Evolutionary conservation across 179 eudicot genomes (phyloP).

Genomic region (Beta corolliflora): DNA sequence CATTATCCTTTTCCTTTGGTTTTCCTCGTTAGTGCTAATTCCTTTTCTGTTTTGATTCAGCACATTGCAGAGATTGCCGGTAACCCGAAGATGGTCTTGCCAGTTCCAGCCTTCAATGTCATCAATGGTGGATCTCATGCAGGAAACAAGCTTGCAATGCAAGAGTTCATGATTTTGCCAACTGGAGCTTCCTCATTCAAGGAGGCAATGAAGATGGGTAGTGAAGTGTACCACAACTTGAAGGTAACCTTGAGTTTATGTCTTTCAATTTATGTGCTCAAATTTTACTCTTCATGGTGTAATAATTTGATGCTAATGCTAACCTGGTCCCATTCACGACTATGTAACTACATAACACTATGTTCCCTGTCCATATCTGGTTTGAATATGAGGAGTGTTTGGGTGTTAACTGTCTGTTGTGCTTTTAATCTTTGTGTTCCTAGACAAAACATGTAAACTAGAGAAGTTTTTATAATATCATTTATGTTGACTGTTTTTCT

Average conservation of each 20-base stretch:
- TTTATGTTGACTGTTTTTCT: no score
- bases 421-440: background rate
- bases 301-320: background rate
- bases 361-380: background rate
- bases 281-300: background rate
- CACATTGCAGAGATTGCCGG: slow-evolving; percentile 93
- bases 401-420: background rate
- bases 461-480: no score
- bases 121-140: slow-evolving; percentile 99
- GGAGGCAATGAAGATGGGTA: slow-evolving; percentile 99
- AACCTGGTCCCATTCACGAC: background rate
- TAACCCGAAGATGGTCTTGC: slow-evolving; percentile 87
- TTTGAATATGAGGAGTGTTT: background rate
- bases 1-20: background rate
- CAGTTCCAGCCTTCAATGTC: slow-evolving; percentile 98
- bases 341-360: background rate
- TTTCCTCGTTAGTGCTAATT: background rate
- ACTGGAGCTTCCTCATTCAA: slow-evolving; percentile 83
- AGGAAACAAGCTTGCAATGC: slow-evolving; percentile 99
- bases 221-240: slow-evolving; percentile 89
- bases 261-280: background rate
- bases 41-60: slow-evolving; percentile 39
- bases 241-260: slow-evolving; percentile 46
- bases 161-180: slow-evolving; percentile 98
- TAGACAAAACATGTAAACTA: background rate